Base-by-base conservation (phyloP, 2,329 filamentous ascomycete genomes). In the Aspergillus quadrilineatus region DNA sequence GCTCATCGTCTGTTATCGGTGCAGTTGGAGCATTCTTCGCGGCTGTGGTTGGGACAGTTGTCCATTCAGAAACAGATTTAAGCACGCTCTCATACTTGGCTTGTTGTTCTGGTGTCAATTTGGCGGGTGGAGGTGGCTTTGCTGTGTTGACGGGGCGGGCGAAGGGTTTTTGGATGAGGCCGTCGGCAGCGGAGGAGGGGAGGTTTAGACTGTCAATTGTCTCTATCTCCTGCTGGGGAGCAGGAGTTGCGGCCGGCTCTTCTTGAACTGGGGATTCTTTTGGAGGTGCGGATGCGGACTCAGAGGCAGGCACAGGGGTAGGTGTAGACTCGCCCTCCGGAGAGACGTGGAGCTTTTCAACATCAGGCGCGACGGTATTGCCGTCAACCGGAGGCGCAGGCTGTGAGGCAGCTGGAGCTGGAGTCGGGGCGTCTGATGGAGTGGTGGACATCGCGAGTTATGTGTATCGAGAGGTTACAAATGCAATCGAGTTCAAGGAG, bases 11-110 rank as follows among this genome's bases (percentile, higher is more conserved):
- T 50, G 85, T 86, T 57, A 97, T 77, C 1, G 90, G 85, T 2
- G 84, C 81, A 59, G 79, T 78, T 8, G 80, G 74, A 9, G 83
- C 77, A 53, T 78, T 79, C 60, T 84, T 87, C 53, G 83, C 82
- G 6, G 81, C 80, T 17, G 85, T 85, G 41, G 83, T 84, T 34
- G 85, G 85, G 28, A 96, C 76, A 8, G 86, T 85, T 10, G 82
- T 85, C 89, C 92, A 95, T 65, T 78, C 77, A 62, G 83, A 86
- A 44, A 86, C 90, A 52, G 83, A 82, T 46, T 83, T 80, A 45
- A 97, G 83, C 50, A 97, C 81, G 61, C 85, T 79, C 43, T 87
- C 83, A 77, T 97, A 97, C 77, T 96, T 97, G 63, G 81, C 72
- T 69, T 89, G 77, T 75, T 97, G 90, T 36, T 96, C 91, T 8